Evolutionary conservation across 2,329 filamentous ascomycete genomes (phyloP), one percentile per base, ranked within the genome.

Genomic region (Pseudocercospora vitis): DNA sequence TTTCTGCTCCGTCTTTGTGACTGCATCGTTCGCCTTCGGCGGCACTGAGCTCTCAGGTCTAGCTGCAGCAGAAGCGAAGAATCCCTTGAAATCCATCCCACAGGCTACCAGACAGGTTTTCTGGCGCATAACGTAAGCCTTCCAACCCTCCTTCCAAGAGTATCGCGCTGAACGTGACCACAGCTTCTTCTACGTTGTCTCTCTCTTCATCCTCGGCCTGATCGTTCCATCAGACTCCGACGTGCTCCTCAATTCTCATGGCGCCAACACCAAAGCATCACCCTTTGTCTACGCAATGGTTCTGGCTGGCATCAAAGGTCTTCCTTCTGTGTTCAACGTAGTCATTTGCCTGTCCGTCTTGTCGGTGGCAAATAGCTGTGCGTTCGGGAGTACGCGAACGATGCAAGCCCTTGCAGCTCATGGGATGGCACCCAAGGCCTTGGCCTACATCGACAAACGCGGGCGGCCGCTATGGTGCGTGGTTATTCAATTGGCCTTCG

Each of bases 341-440:
- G 78, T 86, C 44, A 83, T 87, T 60, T 74, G 83, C 28, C 76
- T 84, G 21, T 78, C 81, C 7, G 81, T 84, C 26, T 70, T 83
- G 47, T 79, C 74, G 39, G 80, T 83, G 39, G 81, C 78, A 62
- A 81, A 82, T 59, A 82, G 79, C 1, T 75, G 75, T 59, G 77
- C 59, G 18, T 67, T 62, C 48, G 65, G 62, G 39, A 91, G 89
- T 18, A 94, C 89, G 2, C 85, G 92, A 63, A 96, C 91, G 2
- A 82, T 96, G 6, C 89, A 90, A 21, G 91, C 91, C 3, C 81
- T 96, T 1, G 91, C 91, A 42, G 90, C 59, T n/a, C 76, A 94
- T 70, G 65, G 70, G 32, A 74, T 76, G 63, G 82, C 77, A 0
- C 83, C 82, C 14, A 74, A 70, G 56, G 72, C 81, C 59, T 72